phyloP scores from a whole-genome alignment of 73 alveolate species.

The Paramecium bursaria region DNA sequence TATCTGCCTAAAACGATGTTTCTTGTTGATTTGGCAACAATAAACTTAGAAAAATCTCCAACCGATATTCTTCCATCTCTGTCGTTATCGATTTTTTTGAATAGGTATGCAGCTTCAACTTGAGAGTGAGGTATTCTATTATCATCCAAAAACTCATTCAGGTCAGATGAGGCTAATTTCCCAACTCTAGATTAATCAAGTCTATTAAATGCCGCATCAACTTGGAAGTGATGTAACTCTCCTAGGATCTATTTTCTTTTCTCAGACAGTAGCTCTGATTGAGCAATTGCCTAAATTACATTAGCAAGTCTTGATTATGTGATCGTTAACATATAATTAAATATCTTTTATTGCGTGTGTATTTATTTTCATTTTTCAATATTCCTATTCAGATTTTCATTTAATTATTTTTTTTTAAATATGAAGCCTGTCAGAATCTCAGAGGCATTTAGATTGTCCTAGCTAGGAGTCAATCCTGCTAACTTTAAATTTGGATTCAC shows the following conservation, averaged over 20 bases:
- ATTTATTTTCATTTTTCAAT: no score
- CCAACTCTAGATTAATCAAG: constrained; percentile 27
- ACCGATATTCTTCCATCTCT: constrained; percentile 56
- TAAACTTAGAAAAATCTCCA: constrained; percentile 10
- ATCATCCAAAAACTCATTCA: constrained; percentile 31
- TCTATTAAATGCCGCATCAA: not conserved
- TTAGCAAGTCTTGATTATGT: no score
- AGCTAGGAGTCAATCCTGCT: constrained; percentile 86
- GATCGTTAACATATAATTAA: no score
- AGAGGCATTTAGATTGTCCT: constrained; percentile 51
- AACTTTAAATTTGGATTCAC: constrained; percentile 89
- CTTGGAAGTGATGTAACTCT: no score
- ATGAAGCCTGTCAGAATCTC: constrained; percentile 30
- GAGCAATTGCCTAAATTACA: no score
- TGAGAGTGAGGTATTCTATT: constrained; percentile 44
- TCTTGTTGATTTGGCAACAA: not conserved
- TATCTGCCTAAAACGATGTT: constrained; percentile 2
- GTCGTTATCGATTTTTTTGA: constrained; percentile 43
- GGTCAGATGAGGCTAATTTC: constrained; percentile 2
- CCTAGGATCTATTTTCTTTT: no score
- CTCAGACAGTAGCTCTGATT: no score
- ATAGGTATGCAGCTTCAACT: constrained; percentile 53
- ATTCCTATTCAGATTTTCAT: no score
- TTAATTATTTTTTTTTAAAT: no score
- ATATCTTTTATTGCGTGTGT: no score